Base-by-base conservation (phyloP, 441 rosid genomes). In the Gossypium schwendimanii region DNA sequence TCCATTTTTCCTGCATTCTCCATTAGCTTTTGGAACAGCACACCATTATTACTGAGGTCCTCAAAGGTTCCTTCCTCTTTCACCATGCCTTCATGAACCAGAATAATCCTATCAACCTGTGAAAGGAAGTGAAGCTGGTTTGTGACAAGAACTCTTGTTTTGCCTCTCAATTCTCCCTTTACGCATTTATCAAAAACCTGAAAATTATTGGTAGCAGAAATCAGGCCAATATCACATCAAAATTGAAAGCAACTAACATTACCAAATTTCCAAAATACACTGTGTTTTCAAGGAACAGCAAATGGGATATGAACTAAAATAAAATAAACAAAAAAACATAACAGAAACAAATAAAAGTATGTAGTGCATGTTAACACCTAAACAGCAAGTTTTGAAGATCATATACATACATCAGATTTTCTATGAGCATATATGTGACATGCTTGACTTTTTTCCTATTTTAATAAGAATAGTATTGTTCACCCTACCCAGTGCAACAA, bases 1-100 rank as follows among this genome's bases (percentile, higher is more conserved):
- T 92, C 99, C 88, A 94, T 88, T 84, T 94, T 94, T 36, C 98
- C 98, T 12, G 98, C 98, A 86, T 94, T 92, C 86, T 94, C 97
- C 97, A 94, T 92, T 33, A 94, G 89, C 83, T 86, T 91, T 81
- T 87, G 91, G 84, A 94, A 94, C 73, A 94, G 64, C 39, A 74
- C 62, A 31, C 97, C 99, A 68, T 71, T 89, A 45, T 76, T 78
- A 39, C 93, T 92, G 63, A 94, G 85, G 60, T 92, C 88, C 83
- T 92, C 97, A 80, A 91, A 94, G 75, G 97, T 90, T 78, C 99
- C 99, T 72, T 89, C 96, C 79, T 91, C 99, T 85, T 88, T 88
- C 65, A 94, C 83, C 74, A 57, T 81, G 75, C 99, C 99, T 62
- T 92, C 98, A 73, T 87, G 93, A 70, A 94, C 94, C 76, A 94